Conservation (phyloP, 306 rosid genomes). For the Vachellia pachyceras region DNA sequence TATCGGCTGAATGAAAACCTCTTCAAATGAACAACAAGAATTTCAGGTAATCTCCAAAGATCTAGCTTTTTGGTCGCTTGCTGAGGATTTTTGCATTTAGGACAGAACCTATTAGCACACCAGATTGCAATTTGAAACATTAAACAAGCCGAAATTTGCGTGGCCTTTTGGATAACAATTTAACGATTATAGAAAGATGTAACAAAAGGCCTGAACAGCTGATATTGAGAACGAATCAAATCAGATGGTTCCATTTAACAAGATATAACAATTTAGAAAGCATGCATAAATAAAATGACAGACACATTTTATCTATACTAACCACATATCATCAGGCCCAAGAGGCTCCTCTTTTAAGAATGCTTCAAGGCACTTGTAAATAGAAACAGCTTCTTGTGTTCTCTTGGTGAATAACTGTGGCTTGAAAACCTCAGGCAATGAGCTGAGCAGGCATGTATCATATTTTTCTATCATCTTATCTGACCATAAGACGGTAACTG, state of each 20-base stretch:
- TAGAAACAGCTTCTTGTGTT: slow-evolving; percentile 68
- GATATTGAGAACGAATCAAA: neutral
- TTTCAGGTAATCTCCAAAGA: slow-evolving; percentile 93
- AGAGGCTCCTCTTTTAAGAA: slow-evolving; percentile 88
- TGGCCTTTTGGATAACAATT: slow-evolving; percentile 9
- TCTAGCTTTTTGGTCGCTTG: slow-evolving; percentile 89
- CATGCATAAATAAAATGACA: slow-evolving; percentile 29
- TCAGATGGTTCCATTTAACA: neutral
- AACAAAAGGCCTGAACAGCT: neutral
- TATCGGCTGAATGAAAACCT: slow-evolving; percentile 67
- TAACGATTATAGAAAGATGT: neutral
- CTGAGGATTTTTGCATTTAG: slow-evolving; percentile 72
- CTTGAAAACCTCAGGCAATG: slow-evolving; percentile 65
- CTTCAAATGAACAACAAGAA: slow-evolving; percentile 85
- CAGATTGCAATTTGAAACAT: slow-evolving; percentile 33
- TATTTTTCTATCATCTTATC: slow-evolving; percentile 62
- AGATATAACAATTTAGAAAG: neutral
- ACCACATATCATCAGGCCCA: slow-evolving; percentile 95
- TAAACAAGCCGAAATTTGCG: slow-evolving; percentile 22
- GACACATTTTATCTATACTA: slow-evolving; percentile 42
- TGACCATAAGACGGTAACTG: slow-evolving; percentile 65
- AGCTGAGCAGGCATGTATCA: slow-evolving; percentile 49
- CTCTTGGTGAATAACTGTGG: slow-evolving; percentile 32
- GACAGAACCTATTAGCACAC: slow-evolving; percentile 68
- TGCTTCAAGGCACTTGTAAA: slow-evolving; percentile 84